These are phyloP conservation scores for Cryptococcus sp. DNA, from an alignment of 1,284 basidiomycete genomes.

Conservation along the genomic window DNA sequence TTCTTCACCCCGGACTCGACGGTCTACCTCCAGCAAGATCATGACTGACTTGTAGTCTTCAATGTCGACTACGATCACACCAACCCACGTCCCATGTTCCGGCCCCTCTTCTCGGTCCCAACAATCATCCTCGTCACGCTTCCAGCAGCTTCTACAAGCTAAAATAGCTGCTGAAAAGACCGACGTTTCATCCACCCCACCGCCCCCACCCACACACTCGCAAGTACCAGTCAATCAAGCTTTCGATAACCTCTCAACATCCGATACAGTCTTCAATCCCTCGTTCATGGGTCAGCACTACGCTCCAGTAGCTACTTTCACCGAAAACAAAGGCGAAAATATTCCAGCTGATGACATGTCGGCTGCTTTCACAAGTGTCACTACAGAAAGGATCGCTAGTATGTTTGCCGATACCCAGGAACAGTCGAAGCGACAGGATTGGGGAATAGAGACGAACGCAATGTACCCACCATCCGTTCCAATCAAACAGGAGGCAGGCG, in stretches of 20 bases:
- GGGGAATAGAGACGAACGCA: no score
- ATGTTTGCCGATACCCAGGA: neutral
- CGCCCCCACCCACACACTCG: neutral
- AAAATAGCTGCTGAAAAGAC: constrained; percentile 3
- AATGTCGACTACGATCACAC: neutral
- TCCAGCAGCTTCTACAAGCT: constrained; percentile 4
- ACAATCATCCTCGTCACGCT: neutral
- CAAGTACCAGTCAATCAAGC: neutral
- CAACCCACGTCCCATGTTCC: neutral
- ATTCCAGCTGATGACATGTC: neutral
- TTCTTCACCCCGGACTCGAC: no score
- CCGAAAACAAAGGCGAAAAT: neutral
- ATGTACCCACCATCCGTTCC: no score
- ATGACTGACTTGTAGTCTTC: no score
- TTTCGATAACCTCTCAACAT: neutral
- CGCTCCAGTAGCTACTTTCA: neutral
- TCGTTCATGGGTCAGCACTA: neutral
- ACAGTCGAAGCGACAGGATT: neutral
- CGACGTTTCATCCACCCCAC: neutral
- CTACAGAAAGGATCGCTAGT: neutral
- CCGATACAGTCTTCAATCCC: neutral
- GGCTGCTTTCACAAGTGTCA: neutral
- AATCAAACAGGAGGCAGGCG: no score
- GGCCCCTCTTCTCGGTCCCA: neutral
- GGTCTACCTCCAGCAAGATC: no score